Base-by-base conservation (phyloP, 495 filamentous ascomycete species). In the Penicillium diatomitis region DNA sequence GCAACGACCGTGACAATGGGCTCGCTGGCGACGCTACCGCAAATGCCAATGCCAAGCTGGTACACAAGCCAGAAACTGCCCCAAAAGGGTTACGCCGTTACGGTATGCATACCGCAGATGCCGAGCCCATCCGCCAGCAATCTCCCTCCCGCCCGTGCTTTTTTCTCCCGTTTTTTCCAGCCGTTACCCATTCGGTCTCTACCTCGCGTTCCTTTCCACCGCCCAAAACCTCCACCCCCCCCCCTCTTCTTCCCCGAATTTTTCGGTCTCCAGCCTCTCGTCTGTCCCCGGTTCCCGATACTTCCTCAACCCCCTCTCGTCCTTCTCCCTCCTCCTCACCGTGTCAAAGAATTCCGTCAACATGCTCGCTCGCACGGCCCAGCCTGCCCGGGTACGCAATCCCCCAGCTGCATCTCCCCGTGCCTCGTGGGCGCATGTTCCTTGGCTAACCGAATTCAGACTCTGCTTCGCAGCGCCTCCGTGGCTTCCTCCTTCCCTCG, bases 61-160 rank as follows among this genome's bases (percentile, higher is more conserved):
- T 20, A 20, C 20, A 20, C 20, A 20, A 20, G 20, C 20, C 0
- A 20, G 20, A 20, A 20, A 20, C 20, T 20, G 20, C 20, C 20
- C 20, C 20, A 20, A 71, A 69, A 66, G 64, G 68, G 39, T 10
- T 20, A 20, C 20, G 20, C 20, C 20, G 20, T 20, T 20, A 20
- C 20, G 20, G 20, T 20, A 20, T 20, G 20, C 20, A 20, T 20
- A 20, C 20, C 20, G 20, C 39, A 27, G 29, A 42, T 42, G 68
- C 68, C 68, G 68, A 69, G 68, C 60, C 58, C 60, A 69, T 68
- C 68, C 68, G 68, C 51, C 66, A 51, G 55, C 41, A 20, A 20
- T 20, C 20, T 20, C 20, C 20, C 20, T 20, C 20, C 20, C 20
- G 20, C 20, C 20, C 20, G 20, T 20, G 20, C 53, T 57, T 58